Conservation (phyloP, 805 yeast genomes). For the Ascoidea asiatica region DNA sequence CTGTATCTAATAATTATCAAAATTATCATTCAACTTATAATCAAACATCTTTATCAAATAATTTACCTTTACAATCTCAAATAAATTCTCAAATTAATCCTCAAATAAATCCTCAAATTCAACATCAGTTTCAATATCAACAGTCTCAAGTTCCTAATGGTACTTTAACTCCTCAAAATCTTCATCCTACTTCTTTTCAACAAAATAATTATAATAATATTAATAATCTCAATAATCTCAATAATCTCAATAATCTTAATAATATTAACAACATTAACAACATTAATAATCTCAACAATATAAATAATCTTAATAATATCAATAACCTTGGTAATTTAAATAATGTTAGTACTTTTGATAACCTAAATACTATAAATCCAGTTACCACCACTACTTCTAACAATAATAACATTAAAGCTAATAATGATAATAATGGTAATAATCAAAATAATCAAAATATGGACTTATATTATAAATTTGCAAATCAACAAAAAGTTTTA, state of each 20-base stretch:
- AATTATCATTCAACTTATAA: background rate
- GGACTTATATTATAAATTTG: background rate
- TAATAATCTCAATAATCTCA: background rate
- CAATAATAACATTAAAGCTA: too few species aligned
- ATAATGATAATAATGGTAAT: too few species aligned
- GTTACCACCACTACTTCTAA: too few species aligned
- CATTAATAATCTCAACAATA: too few species aligned
- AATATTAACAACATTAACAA: too few species aligned
- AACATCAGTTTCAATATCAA: background rate
- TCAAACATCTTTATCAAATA: background rate
- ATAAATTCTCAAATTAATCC: background rate
- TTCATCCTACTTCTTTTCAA: background rate
- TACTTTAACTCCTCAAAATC: background rate
- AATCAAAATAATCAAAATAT: background rate
- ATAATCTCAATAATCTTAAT: too few species aligned
- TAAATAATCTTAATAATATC: too few species aligned
- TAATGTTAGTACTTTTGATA: too few species aligned
- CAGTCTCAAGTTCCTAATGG: background rate
- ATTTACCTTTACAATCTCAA: background rate
- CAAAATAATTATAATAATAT: too few species aligned
- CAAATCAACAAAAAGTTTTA: background rate
- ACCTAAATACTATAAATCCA: too few species aligned
- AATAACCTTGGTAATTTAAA: too few species aligned
- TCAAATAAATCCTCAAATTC: background rate
- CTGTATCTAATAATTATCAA: background rate